Conservation (phyloP, 2,329 filamentous ascomycete genomes). For the Xylaria sp. region DNA sequence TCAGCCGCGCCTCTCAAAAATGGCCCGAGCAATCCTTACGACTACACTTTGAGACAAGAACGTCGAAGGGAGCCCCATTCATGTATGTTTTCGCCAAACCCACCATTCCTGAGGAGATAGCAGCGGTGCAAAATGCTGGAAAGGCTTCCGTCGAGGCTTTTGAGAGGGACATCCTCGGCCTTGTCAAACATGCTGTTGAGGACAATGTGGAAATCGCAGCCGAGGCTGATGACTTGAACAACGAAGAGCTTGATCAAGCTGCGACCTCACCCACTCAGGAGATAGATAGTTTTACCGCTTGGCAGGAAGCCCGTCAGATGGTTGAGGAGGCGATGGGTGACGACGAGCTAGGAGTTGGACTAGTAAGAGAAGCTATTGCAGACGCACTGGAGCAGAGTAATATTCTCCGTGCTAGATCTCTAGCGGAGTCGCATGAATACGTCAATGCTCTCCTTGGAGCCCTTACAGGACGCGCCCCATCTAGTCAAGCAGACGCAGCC, state of each 20-base stretch:
- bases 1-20: slow-evolving; percentile 77
- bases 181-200: slow-evolving; percentile 51
- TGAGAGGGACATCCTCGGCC: slow-evolving; percentile 69
- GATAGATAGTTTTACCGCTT: slow-evolving; percentile 53
- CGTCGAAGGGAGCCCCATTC: slow-evolving; percentile 62
- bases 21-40: slow-evolving; percentile 83
- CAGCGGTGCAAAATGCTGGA: slow-evolving; percentile 75
- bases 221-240: slow-evolving; percentile 37
- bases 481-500: slow-evolving; percentile 24
- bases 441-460: slow-evolving; percentile 62
- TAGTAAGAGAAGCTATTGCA: slow-evolving; percentile 64
- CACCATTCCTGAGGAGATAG: slow-evolving; percentile 76
- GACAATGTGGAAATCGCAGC: slow-evolving; percentile 36
- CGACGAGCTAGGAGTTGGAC: slow-evolving; percentile 62
- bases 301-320: slow-evolving; percentile 64
- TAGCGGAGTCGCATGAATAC: slow-evolving; percentile 59
- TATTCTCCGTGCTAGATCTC: slow-evolving; percentile 57
- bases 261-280: slow-evolving; percentile 38
- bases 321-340: slow-evolving; percentile 68
- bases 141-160: slow-evolving; percentile 74
- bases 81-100: slow-evolving; percentile 95
- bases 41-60: slow-evolving; percentile 82
- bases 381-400: slow-evolving; percentile 66
- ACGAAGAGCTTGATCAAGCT: slow-evolving; percentile 12
- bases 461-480: slow-evolving; percentile 50